Base-by-base conservation (phyloP, 1,284 basidiomycete genomes). In the Ustilago curta region DNA sequence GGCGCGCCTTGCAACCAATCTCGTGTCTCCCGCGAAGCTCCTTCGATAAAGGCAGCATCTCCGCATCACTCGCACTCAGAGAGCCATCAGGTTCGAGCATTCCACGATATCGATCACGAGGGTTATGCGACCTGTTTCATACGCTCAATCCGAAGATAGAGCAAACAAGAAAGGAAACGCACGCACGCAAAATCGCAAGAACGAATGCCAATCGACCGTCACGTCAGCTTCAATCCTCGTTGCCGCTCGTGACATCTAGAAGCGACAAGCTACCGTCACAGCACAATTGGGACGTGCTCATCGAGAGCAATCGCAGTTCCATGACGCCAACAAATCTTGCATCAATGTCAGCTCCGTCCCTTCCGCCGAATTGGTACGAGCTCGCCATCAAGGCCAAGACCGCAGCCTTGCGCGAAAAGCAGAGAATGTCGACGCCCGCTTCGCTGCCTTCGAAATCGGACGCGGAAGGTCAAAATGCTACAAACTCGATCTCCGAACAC, bases 301-400 rank as follows among this genome's bases (percentile, higher is more conserved):
- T 29, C n/a, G 45, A 37, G 62, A 45, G 59, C 62, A 21, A 32
- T 23, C 25, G 50, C 14, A 43, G n/a, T 31, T 57, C 42, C 70
- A 72, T 72, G 70, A 67, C 70, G 62, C 59, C 64, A 23, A 62
- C 70, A 29, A 59, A 56, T 19, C 59, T 72, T 21, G 55, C 52
- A 9, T 55, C 63, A 56, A 62, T 59, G 59, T 35, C 59, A 31
- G 42, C 64, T 32, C 42, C 65, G 52, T 54, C 70, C 8, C 37
- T 59, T 21, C 53, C 60, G 23, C 9, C 57, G 14, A 62, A 70
- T 35, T 74, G 71, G 71, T 51, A 58, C 31, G 59, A 69, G 43
- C 71, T 74, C 48, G 71, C 66, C 29, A 45, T 70, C 43, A 60
- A 64, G 48, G 61, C 58, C 18, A 51, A 55, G 18, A n/a, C 61